Evolutionary conservation across 2,329 filamentous ascomycete species (phyloP).

Genomic region (Sporothrix mexicana): DNA sequence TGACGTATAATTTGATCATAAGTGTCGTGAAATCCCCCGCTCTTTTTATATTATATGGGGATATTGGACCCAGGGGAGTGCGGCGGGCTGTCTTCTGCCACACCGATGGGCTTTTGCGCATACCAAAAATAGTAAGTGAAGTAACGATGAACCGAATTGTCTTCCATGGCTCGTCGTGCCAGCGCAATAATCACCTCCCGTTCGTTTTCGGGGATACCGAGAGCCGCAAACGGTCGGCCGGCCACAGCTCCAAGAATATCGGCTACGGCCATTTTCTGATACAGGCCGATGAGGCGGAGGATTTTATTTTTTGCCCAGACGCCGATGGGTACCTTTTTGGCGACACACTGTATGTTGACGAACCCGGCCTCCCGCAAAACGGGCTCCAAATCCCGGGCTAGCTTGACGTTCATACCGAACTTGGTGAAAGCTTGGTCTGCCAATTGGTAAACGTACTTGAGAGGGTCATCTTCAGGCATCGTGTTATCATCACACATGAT

Average conservation of each 20-base stretch:
- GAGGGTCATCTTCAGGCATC: conserved; percentile 50
- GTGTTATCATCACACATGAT: conserved; percentile 52
- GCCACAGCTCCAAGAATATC: conserved; percentile 49
- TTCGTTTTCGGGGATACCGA: conserved; percentile 45
- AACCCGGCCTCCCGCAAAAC: conserved; percentile 52
- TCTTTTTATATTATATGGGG: not conserved
- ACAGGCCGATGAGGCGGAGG: conserved; percentile 49
- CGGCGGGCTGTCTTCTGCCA: not conserved
- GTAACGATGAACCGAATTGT: conserved; percentile 48
- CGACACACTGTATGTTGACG: conserved; percentile 48
- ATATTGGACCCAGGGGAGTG: not conserved
- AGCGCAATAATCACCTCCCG: conserved; percentile 42
- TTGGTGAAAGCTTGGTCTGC: conserved; percentile 42
- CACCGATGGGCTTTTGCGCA: conserved; percentile 47
- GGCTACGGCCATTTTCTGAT: conserved; percentile 48
- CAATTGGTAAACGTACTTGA: conserved; percentile 44
- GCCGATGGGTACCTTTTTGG: conserved; percentile 54
- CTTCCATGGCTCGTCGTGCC: conserved; percentile 46
- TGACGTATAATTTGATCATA: not conserved
- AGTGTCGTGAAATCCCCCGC: not conserved
- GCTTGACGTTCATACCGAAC: conserved; percentile 48
- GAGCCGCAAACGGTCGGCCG: conserved; percentile 50
- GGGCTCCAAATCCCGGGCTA: conserved; percentile 46
- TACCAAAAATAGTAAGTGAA: conserved; percentile 50
- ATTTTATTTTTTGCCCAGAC: conserved; percentile 51